These are phyloP conservation scores for Naematelia aurantialba DNA, from an alignment of 768 basidiomycete genomes.

Conservation along the genomic window DNA sequence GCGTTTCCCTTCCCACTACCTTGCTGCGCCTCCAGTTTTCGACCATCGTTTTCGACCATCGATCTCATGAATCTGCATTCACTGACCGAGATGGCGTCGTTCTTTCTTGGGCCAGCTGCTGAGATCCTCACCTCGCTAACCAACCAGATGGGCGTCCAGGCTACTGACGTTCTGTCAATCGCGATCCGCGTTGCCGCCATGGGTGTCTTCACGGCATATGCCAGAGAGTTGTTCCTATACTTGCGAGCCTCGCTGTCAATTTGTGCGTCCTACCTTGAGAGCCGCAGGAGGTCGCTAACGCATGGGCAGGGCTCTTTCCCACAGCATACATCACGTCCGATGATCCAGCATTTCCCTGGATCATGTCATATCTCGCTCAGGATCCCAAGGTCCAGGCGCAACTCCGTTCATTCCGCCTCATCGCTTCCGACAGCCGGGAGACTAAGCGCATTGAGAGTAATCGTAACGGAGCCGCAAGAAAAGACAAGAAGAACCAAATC, in stretches of 20 bases:
- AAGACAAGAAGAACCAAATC: background rate
- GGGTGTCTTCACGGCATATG: background rate
- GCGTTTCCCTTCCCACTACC: too few relatives aligned
- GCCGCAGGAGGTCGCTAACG: background rate
- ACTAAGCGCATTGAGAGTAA: slow-evolving; percentile 5
- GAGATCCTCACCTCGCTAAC: background rate
- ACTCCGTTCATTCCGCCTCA: slow-evolving; percentile 27
- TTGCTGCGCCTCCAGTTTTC: background rate
- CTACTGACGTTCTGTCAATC: background rate
- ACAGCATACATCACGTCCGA: slow-evolving; percentile 23
- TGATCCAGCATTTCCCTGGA: slow-evolving; percentile 32
- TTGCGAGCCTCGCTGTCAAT: background rate
- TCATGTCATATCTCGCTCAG: slow-evolving; percentile 34
- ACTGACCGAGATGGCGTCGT: background rate
- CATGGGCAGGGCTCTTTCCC: slow-evolving; percentile 24
- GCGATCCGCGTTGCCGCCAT: background rate
- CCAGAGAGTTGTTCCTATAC: background rate
- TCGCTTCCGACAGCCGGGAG: slow-evolving; percentile 19
- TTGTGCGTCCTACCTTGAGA: background rate
- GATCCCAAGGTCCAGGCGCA: slow-evolving; percentile 27
- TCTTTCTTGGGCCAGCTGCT: background rate
- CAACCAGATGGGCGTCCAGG: background rate
- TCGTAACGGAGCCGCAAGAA: slow-evolving; percentile 1
- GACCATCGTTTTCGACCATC: background rate
- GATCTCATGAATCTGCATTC: background rate